Evolutionary conservation across 2,329 filamentous ascomycete species (phyloP), one percentile per base, ranked within the genome.

Genomic region (Karstenula rhodostoma): DNA sequence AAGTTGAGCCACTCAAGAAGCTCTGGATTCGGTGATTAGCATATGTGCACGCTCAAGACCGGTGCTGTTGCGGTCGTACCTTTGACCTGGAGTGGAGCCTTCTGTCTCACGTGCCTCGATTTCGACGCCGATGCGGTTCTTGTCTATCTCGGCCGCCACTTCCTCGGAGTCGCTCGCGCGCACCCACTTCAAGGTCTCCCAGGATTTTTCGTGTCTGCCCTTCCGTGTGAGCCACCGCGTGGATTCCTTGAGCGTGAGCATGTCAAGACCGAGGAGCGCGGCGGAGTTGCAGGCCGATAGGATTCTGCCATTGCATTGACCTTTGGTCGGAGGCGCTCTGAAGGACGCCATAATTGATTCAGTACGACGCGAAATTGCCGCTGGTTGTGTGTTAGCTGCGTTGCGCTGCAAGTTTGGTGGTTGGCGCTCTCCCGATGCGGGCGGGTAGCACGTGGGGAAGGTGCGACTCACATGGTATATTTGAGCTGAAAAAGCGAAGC

Each of bases 221-320:
- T 87, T 83, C 17, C 83, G 82, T 9, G 89, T 88, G 4, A 91
- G 79, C 89, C 89, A 91, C 43, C 89, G 82, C 1, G 89, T 89
- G 51, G 81, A 88, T 32, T 71, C 62, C n/a, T 65, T 62, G 5
- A 71, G 56, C 32, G 73, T 72, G 50, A 74, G 58, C 66, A 76
- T 70, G 53, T 67, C 70, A 47, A 68, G 51, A 50, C 73, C 69
- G 19, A 77, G 69, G 25, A 75, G 50, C 17, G 70, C 64, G 1
- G 66, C 73, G n/a, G 75, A 73, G 69, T 52, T 77, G 74, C 13
- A 77, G 64, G 0, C 82, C 84, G 56, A 87, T 80, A 1, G 84
- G 85, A 29, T 86, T 80, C 70, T 86, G 84, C 85, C 84, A 87
- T 72, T 87, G 84, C 2, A 71, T 71, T 0, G 80, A 63, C 43